Evolutionary conservation across 2,329 filamentous ascomycete genomes (phyloP), one percentile per base, ranked within the genome.

Genomic region (Massarina eburnea): DNA sequence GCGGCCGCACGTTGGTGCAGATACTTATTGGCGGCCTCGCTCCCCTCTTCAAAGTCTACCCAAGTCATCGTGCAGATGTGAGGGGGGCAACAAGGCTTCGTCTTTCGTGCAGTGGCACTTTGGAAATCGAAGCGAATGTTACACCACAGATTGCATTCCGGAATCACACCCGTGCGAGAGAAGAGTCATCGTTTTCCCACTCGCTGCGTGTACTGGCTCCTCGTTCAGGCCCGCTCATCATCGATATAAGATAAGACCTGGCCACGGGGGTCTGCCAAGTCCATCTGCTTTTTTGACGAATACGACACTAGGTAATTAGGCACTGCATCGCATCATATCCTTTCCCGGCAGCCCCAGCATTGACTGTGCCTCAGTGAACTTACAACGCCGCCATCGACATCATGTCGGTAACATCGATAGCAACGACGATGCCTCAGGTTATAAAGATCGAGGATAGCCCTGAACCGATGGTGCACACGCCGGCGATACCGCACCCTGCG

Each of bases 391-490:
- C 36, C 15, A 8, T 21, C 19, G 36, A 5, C 33, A 40, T 20
- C 15, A 30, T 40, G 24, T 40, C 38, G 15, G 21, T 14, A 39
- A 29, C 24, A 34, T 19, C 26, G 19, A 26, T 33, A 24, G n/a
- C 30, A 21, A 33, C 22, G 32, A 41, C 40, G 45, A 29, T 29
- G 19, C 17, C 3, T 29, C n/a, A 43, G 12, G 21, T 43, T 24
- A 41, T 55, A 43, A 53, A 52, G 21, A 47, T 49, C 20, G 54
- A 57, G 30, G 45, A 48, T 39, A 49, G 49, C 32, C 47, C 52
- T n/a, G 49, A 53, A 41, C 49, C 56, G 19, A 40, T 48, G 2
- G 32, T 44, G 3, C 37, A 34, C 2, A 10, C 30, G 12, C 20
- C 26, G 27, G 17, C 39, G 1, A 24, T 22, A 18, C 27, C 49